Conservation (phyloP, 805 yeast species). For the Zygotorulaspora danielsina region DNA sequence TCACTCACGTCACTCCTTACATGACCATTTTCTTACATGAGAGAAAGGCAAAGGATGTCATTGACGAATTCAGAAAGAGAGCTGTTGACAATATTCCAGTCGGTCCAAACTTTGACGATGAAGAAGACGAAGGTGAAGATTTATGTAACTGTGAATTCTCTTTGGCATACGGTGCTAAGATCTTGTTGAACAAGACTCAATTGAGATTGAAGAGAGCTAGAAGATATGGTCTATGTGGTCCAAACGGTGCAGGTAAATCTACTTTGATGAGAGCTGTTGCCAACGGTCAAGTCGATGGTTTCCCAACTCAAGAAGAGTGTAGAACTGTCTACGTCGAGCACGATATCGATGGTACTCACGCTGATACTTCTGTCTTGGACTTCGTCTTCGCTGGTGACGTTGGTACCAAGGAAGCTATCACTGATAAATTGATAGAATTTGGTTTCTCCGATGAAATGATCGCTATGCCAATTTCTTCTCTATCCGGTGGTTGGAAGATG, state of each 20-base stretch:
- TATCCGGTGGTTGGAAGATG: conserved; percentile 99
- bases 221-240: conserved; percentile 99
- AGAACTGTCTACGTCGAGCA: conserved; percentile 99
- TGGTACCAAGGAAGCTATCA: conserved; percentile 69
- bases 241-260: conserved; percentile 99
- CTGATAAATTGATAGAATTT: conserved; percentile 78
- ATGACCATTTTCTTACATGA: conserved; percentile 95
- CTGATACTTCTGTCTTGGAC: conserved; percentile 90
- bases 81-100: conserved; percentile 98
- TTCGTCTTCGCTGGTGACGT: conserved; percentile 77
- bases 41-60: conserved; percentile 80
- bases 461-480: conserved; percentile 87
- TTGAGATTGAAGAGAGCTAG: conserved; percentile 98
- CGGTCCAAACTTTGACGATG: conserved; percentile 93
- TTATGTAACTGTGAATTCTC: conserved; percentile 99
- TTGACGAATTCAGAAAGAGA: conserved; percentile 92
- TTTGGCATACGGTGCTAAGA: conserved; percentile 99
- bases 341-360: conserved; percentile 97
- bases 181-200: conserved; percentile 98
- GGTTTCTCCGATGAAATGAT: conserved; percentile 93
- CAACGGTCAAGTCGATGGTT: conserved; percentile 98
- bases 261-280: conserved; percentile 97
- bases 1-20: conserved; percentile 83
- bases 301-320: conserved; percentile 99
- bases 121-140: conserved; percentile 98